Conservation (phyloP, 805 yeast genomes). For the baker's yeast (Saccharomyces cerevisiae) region DNA sequence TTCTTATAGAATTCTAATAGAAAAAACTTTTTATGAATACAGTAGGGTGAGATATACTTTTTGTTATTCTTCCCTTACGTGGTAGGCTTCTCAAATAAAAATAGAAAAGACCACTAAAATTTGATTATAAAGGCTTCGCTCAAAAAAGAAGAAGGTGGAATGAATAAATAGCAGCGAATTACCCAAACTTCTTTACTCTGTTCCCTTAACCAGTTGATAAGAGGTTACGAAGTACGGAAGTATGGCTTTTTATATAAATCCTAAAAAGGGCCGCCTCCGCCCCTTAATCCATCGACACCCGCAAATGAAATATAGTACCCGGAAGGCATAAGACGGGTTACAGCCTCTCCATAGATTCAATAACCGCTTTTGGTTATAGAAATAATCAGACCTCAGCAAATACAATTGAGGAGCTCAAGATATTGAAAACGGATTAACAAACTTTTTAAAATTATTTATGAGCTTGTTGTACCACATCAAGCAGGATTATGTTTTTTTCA, state of each 20-base stretch:
- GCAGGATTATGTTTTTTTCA: not conserved
- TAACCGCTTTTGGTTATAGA: not conserved
- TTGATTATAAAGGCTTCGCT: not conserved
- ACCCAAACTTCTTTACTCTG: not conserved
- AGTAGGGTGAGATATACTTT: not conserved
- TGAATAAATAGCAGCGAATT: not conserved
- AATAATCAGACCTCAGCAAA: not conserved
- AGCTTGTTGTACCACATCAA: not conserved
- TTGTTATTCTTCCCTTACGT: not conserved
- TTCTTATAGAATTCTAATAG: not conserved
- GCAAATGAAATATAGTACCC: not conserved
- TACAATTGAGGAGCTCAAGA: no score
- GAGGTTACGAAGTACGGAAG: not conserved
- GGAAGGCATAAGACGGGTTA: not conserved
- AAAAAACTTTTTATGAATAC: not conserved
- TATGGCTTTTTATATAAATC: not conserved
- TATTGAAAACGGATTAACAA: no score
- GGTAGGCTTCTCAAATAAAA: not conserved
- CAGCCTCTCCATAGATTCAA: not conserved
- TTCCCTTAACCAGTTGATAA: not conserved
- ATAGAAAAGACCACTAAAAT: not conserved
- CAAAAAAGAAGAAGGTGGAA: not conserved
- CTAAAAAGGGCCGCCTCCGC: not conserved
- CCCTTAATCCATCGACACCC: not conserved
- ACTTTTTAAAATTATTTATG: no score